Base-by-base conservation (phyloP, 306 rosid species). In the Trifolium repens region DNA sequence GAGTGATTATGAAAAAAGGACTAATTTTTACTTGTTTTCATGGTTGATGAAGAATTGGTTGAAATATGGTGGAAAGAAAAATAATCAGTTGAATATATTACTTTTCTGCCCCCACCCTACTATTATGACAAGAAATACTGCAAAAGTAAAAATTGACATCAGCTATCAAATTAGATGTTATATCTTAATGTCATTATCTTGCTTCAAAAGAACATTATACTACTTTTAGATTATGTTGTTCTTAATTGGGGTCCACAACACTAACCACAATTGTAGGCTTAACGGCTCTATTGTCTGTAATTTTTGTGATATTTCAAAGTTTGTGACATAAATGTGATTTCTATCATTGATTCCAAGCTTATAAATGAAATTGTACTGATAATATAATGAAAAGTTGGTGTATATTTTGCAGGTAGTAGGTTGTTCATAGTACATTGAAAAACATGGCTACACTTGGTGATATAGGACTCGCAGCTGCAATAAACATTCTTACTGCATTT, bases 381-480 rank as follows among this genome's bases (percentile, higher is more conserved):
- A 61, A 72, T 58, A 49, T 52, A 4, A 3, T 62, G 53, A 8
- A 69, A 78, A 16, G 9, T 47, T 32, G 12, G 39, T 32, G 61
- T 55, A 12, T 27, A 30, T 72, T 77, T 78, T 79, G 77, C 88
- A 83, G 89, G 86, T 64, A 65, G 10, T 78, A 70, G 78, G 60
- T 69, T 37, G 34, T 26, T 62, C 12, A 69, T 67, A 12, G 15
- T 15, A 46, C 26, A 59, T 78, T 22, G 64, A 80, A 11, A 40
- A 19, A 55, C 24, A 94, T 94, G 98, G 98, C 98, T 72, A 71
- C 93, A 3, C 85, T 92, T 27, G 80, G 71, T 50, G 98, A 94
- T 74, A 94, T 94, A 67, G 96, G 91, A 84, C 82, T 94, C 71
- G 89, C 96, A 53, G 98, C 98, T 49, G 87, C 91, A 43, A 91